Evolutionary conservation across 2,329 filamentous ascomycete genomes (phyloP).

Genomic region (Fusarium beomiforme): DNA sequence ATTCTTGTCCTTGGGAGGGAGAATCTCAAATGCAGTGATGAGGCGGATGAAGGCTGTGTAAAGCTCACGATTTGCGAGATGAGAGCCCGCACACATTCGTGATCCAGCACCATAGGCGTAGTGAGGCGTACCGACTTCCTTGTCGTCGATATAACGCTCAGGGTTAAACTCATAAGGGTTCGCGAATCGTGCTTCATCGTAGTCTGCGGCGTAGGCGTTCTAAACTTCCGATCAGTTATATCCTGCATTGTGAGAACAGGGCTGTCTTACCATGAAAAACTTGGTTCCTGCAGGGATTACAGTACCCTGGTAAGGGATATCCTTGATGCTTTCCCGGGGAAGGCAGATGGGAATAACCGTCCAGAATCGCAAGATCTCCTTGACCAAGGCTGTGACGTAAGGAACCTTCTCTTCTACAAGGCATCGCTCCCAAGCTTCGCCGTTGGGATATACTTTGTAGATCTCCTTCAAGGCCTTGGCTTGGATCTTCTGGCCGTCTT

Average conservation of each 20-base stretch:
- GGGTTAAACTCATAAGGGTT: conserved; percentile 71
- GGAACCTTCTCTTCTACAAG: conserved; percentile 78
- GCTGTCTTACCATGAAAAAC: conserved; percentile 73
- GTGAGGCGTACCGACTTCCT: conserved; percentile 66
- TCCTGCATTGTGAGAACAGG: background rate
- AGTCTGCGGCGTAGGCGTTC: conserved; percentile 80
- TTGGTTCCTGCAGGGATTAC: conserved; percentile 79
- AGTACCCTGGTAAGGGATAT: conserved; percentile 74
- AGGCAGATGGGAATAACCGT: conserved; percentile 83
- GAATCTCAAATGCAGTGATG: conserved; percentile 67
- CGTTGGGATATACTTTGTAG: conserved; percentile 74
- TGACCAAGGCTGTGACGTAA: conserved; percentile 81
- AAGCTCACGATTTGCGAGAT: conserved; percentile 71
- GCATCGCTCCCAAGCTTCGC: conserved; percentile 80
- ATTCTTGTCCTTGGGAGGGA: conserved; percentile 54
- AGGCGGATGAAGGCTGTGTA: conserved; percentile 69
- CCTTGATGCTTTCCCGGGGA: conserved; percentile 76
- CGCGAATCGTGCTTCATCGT: conserved; percentile 75
- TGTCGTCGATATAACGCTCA: conserved; percentile 72
- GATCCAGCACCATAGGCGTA: conserved; percentile 71
- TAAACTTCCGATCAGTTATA: conserved; percentile 36
- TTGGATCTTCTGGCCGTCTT: conserved; percentile 76
- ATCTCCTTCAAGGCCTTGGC: conserved; percentile 76
- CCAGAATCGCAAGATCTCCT: conserved; percentile 82
- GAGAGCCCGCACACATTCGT: conserved; percentile 71